Conservation (phyloP, 352 stramenopile genomes). For the Globisporangium cederbergense region DNA sequence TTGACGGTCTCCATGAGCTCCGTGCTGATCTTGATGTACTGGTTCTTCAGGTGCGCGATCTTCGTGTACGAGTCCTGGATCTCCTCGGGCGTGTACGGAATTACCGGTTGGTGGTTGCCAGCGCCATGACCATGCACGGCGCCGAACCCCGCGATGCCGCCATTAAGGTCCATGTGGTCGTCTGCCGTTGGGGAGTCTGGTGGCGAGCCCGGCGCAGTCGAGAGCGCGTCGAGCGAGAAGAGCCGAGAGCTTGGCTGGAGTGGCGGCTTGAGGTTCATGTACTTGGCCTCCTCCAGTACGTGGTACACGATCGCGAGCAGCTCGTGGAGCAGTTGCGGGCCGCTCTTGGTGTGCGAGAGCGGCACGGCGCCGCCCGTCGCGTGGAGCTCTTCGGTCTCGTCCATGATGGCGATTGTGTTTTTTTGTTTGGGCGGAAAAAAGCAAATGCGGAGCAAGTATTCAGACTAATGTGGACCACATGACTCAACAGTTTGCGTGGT, state of each 20-base stretch:
- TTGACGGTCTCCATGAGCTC: constrained; percentile 61
- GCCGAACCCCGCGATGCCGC: constrained; percentile 29
- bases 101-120: constrained; percentile 40
- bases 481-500: no score
- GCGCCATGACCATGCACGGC: constrained; percentile 23
- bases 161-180: constrained; percentile 54
- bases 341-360: constrained; percentile 32
- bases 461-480: no score
- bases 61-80: constrained; percentile 87
- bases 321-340: constrained; percentile 57
- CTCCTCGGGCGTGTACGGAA: constrained; percentile 74
- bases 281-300: constrained; percentile 76
- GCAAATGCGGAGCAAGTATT: background rate
- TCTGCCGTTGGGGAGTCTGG: constrained; percentile 38
- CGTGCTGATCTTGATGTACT: constrained; percentile 73
- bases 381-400: constrained; percentile 5
- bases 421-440: background rate
- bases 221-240: constrained; percentile 55
- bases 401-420: background rate
- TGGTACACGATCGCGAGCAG: constrained; percentile 73
- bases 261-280: constrained; percentile 83
- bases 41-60: constrained; percentile 69
- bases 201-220: constrained; percentile 29
- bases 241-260: constrained; percentile 76
- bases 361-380: background rate